A percentile compares a stretch with the other conserved stretches of the same genome.
phyloP scores from a whole-genome alignment of 2,329 filamentous ascomycete species.

The Alternaria brassicicola region DNA sequence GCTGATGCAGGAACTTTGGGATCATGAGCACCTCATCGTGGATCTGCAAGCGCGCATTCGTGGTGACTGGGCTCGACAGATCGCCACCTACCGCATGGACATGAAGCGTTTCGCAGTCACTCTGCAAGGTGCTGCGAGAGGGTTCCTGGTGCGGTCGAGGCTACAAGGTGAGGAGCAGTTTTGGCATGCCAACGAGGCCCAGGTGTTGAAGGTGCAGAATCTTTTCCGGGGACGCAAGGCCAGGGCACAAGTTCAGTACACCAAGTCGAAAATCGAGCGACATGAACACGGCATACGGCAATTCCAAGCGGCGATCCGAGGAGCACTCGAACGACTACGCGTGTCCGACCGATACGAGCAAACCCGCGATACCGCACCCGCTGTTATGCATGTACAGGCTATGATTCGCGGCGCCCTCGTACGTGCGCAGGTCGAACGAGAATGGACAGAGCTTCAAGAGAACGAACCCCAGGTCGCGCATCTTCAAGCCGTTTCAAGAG shows the following conservation, averaged over 20 bases:
- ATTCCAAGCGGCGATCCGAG: conserved; percentile 65
- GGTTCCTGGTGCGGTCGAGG: conserved; percentile 72
- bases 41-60: conserved; percentile 86
- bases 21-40: conserved; percentile 75
- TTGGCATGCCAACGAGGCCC: conserved; percentile 72
- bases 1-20: conserved; percentile 89
- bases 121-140: conserved; percentile 80
- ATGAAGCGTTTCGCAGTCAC: conserved; percentile 82
- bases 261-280: conserved; percentile 55
- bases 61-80: conserved; percentile 84
- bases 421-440: conserved; percentile 60
- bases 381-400: conserved; percentile 59
- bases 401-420: conserved; percentile 70
- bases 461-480: conserved; percentile 57
- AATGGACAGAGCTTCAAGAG: conserved; percentile 46
- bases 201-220: conserved; percentile 82
- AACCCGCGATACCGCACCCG: conserved; percentile 67
- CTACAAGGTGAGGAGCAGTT: conserved; percentile 67
- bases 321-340: conserved; percentile 51
- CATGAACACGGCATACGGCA: conserved; percentile 55
- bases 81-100: conserved; percentile 78
- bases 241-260: conserved; percentile 52
- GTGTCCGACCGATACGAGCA: conserved; percentile 62
- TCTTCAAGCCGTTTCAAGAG: conserved; percentile 52
- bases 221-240: conserved; percentile 72